A percentile compares a stretch with the other conserved stretches of the same genome.
Conservation (phyloP, 2,329 filamentous ascomycete species). For the Hymenoscyphus scutula region DNA sequence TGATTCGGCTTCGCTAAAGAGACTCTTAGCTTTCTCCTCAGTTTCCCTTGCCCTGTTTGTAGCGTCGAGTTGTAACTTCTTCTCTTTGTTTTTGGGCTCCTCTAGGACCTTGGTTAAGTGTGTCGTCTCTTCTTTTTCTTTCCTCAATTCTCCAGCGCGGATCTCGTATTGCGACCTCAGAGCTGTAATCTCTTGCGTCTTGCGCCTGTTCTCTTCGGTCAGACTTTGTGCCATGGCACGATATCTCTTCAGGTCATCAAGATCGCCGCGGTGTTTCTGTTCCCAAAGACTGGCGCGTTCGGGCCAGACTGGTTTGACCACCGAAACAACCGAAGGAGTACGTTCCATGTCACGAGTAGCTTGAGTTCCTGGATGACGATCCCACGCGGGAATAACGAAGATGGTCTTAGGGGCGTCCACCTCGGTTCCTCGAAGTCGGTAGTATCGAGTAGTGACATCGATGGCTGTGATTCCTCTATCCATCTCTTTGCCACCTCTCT, state of each 20-base stretch:
- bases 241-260: constrained; percentile 20
- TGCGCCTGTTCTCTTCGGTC: background rate
- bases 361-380: constrained; percentile 45
- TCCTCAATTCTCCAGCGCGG: background rate
- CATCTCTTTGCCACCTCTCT: constrained; percentile 23
- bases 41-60: too few relatives aligned
- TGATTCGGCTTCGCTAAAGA: too few relatives aligned
- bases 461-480: constrained; percentile 46
- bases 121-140: background rate
- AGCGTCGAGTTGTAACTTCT: background rate
- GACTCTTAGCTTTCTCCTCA: too few relatives aligned
- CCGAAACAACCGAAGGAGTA: constrained; percentile 41
- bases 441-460: constrained; percentile 52
- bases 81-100: background rate
- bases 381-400: constrained; percentile 52
- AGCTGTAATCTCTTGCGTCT: constrained; percentile 6
- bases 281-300: constrained; percentile 31
- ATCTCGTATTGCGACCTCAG: constrained; percentile 4
- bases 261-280: constrained; percentile 23
- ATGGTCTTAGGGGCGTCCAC: constrained; percentile 46
- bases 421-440: constrained; percentile 44
- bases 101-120: background rate
- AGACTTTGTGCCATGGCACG: background rate
- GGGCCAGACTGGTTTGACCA: constrained; percentile 34
- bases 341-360: constrained; percentile 47